Evolutionary conservation across 495 filamentous ascomycete species (phyloP), one percentile per base, ranked within the genome.

Genomic region (Talaromyces liani): DNA sequence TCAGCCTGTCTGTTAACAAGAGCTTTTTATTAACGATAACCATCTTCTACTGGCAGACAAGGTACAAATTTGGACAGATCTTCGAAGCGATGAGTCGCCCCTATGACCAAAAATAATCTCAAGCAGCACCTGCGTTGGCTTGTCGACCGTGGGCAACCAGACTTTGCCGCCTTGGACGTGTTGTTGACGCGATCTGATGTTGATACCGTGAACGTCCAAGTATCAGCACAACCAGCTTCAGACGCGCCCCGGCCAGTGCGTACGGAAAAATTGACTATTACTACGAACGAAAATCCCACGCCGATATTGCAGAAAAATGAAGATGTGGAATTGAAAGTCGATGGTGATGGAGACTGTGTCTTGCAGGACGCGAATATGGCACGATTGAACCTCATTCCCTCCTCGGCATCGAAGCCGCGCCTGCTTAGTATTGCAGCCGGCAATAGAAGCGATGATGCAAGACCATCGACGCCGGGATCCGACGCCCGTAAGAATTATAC

Each of bases 91-190:
- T 71, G 66, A 65, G 29, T 45, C 68, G 67, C 59, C 77, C 69
- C 73, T 75, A 84, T 84, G 81, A 83, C 81, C 71, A 82, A 71
- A 68, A 74, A 79, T 69, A 84, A 84, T 68, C 67, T 84, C 53
- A 67, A 70, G 25, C 60, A 68, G 65, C 79, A 84, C 68, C 73
- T 84, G 47, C 74, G 75, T 75, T 83, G 81, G 80, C 77, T 84
- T 51, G 64, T 83, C 61, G 69, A 72, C 31, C 76, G 73, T 74
- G 75, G 75, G 60, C 45, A 20, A 20, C 63, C 63, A 24, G 63
- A 58, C 41, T 53, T 64, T 25, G 34, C 53, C 16, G 55, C 62
- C n/a, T 8, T 63, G 14, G 62, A 58, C 22, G 14, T 36, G 31
- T 58, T 57, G 55, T 58, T 57, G 55, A 57, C 62, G 62, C 62